These are phyloP conservation scores for Diphasiastrum complanatum DNA, from an alignment of 83 land plant genomes.

Conservation along the genomic window DNA sequence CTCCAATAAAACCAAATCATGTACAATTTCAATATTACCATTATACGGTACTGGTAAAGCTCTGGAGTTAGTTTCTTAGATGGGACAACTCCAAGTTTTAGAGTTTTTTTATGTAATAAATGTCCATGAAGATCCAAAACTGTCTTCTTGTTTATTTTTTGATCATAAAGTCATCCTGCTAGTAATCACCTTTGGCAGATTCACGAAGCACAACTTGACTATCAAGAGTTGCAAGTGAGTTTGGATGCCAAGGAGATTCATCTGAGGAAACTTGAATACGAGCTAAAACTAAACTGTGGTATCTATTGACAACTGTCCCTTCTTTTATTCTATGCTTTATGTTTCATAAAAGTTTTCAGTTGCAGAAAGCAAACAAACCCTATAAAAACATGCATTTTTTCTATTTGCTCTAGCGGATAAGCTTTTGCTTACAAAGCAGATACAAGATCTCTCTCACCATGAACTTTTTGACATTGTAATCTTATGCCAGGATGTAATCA, in stretches of 20 bases:
- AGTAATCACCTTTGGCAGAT: slow-evolving; percentile 4
- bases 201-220: slow-evolving; percentile 24
- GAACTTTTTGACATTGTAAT: too few species aligned
- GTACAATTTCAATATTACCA: background rate
- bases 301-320: background rate
- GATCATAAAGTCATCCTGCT: background rate
- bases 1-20: background rate
- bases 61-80: too few species aligned
- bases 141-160: background rate
- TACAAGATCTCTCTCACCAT: too few species aligned
- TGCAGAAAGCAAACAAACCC: too few species aligned
- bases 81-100: background rate
- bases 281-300: slow-evolving; percentile 26
- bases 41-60: background rate
- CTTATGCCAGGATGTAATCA: too few species aligned
- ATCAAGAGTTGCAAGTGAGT: slow-evolving; percentile 24
- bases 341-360: too few species aligned
- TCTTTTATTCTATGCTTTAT: too few species aligned
- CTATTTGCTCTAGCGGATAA: too few species aligned
- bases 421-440: too few species aligned
- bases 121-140: background rate
- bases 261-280: slow-evolving; percentile 29
- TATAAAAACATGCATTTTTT: too few species aligned
- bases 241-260: slow-evolving; percentile 24
- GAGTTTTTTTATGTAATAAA: background rate